phyloP scores from a whole-genome alignment of 2,329 filamentous ascomycete species.

The Stemphylium lycopersici region DNA sequence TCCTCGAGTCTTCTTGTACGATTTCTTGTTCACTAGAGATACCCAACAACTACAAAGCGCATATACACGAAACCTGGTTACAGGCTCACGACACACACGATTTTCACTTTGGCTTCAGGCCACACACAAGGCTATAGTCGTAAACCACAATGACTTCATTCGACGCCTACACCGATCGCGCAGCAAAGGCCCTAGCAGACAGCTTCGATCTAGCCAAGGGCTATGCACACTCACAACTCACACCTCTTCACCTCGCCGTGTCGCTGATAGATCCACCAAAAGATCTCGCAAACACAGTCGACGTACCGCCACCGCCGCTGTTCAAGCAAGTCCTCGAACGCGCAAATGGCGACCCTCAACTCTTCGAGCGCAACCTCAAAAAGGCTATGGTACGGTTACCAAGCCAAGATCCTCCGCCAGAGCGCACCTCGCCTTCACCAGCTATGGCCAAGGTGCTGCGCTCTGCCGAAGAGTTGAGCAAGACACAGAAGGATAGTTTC shows the following conservation, averaged over 20 bases:
- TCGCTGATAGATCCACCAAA: constrained; percentile 77
- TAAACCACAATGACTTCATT: constrained; percentile 68
- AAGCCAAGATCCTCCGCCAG: constrained; percentile 92
- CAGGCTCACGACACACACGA: constrained; percentile 17
- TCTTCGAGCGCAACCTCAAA: constrained; percentile 87
- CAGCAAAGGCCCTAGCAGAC: constrained; percentile 86
- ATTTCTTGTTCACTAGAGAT: constrained; percentile 16
- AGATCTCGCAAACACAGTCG: constrained; percentile 72
- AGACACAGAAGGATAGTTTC: constrained; percentile 96
- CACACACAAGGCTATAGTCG: constrained; percentile 29
- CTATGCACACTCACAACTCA: constrained; percentile 88
- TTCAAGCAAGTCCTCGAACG: constrained; percentile 94
- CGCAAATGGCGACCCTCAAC: constrained; percentile 89
- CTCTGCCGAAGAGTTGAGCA: constrained; percentile 85
- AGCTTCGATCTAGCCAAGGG: constrained; percentile 86
- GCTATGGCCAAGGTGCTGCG: constrained; percentile 82
- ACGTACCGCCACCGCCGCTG: constrained; percentile 70
- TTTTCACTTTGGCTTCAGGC: constrained; percentile 22
- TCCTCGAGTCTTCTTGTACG: constrained; percentile 12
- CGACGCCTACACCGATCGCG: constrained; percentile 93
- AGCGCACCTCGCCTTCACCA: constrained; percentile 82
- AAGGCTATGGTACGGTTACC: constrained; percentile 88
- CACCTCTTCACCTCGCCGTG: constrained; percentile 87
- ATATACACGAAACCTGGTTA: constrained; percentile 19
- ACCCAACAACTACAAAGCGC: constrained; percentile 16